Evolutionary conservation across 2,329 filamentous ascomycete species (phyloP).

Genomic region (Alternaria panax): DNA sequence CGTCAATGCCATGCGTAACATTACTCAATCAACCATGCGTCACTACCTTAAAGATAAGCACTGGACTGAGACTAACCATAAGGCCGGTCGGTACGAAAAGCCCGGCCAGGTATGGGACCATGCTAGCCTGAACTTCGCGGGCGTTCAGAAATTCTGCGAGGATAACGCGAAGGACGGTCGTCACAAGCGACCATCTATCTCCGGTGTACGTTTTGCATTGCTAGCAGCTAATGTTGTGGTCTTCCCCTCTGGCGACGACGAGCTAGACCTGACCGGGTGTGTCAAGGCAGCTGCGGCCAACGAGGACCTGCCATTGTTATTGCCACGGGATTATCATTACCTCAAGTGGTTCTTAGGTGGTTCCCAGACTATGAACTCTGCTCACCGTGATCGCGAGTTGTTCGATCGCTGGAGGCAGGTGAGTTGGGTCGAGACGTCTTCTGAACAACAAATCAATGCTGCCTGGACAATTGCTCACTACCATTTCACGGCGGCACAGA

Average conservation of each 20-base stretch:
- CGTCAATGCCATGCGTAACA: background rate
- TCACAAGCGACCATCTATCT: background rate
- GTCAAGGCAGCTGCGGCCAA: slow-evolving; percentile 11
- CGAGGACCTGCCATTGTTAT: background rate
- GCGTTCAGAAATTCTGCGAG: slow-evolving; percentile 4
- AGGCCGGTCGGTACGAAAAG: background rate
- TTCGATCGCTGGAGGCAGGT: background rate
- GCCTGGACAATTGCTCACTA: background rate
- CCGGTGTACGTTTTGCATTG: slow-evolving; percentile 4
- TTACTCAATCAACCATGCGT: background rate
- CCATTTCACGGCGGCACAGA: background rate
- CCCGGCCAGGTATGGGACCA: background rate
- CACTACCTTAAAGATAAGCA: background rate
- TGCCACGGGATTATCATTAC: background rate
- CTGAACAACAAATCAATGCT: background rate
- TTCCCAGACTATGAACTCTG: background rate
- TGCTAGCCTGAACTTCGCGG: background rate
- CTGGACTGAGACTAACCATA: background rate
- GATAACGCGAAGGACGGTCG: slow-evolving; percentile 2
- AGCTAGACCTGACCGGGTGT: slow-evolving; percentile 13
- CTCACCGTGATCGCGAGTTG: background rate
- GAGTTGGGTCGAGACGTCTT: background rate
- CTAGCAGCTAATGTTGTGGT: slow-evolving; percentile 2
- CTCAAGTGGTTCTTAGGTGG: background rate
- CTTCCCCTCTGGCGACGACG: slow-evolving; percentile 13